A percentile compares a stretch with the other conserved stretches of the same genome.
These are phyloP conservation scores for Carex littledalei DNA, from an alignment of 176 grass and related monocot genomes.

Conservation along the genomic window DNA sequence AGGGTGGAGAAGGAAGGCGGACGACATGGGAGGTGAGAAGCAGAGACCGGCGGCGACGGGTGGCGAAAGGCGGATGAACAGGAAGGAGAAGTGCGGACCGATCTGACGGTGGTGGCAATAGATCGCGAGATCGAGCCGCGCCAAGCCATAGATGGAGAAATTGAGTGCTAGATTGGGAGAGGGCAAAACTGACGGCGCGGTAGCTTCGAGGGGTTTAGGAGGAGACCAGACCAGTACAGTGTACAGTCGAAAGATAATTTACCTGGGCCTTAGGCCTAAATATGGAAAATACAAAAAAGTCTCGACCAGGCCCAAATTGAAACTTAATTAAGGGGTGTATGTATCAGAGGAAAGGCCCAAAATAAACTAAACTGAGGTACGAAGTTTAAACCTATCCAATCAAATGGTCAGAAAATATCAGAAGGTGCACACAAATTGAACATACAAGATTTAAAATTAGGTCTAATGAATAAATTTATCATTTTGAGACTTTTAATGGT, in stretches of 20 bases:
- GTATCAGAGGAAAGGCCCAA: not conserved
- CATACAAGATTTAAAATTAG: too few species aligned
- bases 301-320: not conserved
- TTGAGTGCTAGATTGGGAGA: not conserved
- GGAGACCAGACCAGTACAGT: not conserved
- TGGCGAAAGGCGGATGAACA: not conserved
- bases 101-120: slow-evolving; percentile 33
- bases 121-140: slow-evolving; percentile 54
- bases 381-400: not conserved
- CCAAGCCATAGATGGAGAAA: slow-evolving; percentile 50
- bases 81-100: slow-evolving; percentile 7
- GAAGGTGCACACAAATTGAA: too few species aligned
- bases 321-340: not conserved
- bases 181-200: not conserved
- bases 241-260: not conserved
- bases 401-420: too few species aligned
- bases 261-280: not conserved
- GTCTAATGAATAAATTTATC: too few species aligned
- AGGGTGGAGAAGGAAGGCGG: slow-evolving; percentile 18
- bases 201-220: slow-evolving; percentile 38
- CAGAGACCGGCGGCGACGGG: not conserved
- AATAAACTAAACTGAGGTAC: not conserved
- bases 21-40: slow-evolving; percentile 21
- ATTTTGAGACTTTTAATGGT: not conserved
- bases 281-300: not conserved